phyloP scores from a whole-genome alignment of 345 rosid species.

The Salix viminalis region DNA sequence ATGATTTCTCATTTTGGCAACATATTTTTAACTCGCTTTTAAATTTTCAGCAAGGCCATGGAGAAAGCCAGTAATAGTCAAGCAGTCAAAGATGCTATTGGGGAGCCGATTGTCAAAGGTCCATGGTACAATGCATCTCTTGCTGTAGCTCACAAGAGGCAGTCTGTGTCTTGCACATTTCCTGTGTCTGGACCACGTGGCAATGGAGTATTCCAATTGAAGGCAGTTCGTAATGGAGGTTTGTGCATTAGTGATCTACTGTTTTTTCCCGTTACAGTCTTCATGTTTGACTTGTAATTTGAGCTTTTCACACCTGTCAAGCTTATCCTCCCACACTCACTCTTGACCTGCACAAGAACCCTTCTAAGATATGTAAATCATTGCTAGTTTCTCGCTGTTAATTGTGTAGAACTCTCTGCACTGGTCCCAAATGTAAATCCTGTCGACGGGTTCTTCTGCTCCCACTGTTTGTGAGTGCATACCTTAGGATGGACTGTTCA shows the following conservation, averaged over 20 bases:
- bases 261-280: neutral
- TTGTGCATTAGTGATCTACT: conserved; percentile 5
- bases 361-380: neutral
- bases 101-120: conserved; percentile 88
- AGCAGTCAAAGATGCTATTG: conserved; percentile 70
- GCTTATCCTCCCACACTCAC: neutral
- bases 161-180: conserved; percentile 86
- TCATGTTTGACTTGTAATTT: neutral
- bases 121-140: conserved; percentile 97
- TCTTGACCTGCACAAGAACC: neutral
- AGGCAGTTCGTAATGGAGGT: conserved; percentile 85
- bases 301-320: neutral
- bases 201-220: conserved; percentile 67
- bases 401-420: neutral
- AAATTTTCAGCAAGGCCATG: conserved; percentile 69
- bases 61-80: conserved; percentile 69
- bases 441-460: no score
- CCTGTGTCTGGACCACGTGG: conserved; percentile 81
- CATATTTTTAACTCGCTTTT: neutral
- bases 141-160: conserved; percentile 85
- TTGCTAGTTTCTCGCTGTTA: neutral
- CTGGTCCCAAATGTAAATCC: neutral
- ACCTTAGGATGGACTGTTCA: no score
- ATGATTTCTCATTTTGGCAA: neutral
- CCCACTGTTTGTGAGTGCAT: neutral